Evolutionary conservation across 352 stramenopile genomes (phyloP).

Genomic region (Phytopythium vexans): DNA sequence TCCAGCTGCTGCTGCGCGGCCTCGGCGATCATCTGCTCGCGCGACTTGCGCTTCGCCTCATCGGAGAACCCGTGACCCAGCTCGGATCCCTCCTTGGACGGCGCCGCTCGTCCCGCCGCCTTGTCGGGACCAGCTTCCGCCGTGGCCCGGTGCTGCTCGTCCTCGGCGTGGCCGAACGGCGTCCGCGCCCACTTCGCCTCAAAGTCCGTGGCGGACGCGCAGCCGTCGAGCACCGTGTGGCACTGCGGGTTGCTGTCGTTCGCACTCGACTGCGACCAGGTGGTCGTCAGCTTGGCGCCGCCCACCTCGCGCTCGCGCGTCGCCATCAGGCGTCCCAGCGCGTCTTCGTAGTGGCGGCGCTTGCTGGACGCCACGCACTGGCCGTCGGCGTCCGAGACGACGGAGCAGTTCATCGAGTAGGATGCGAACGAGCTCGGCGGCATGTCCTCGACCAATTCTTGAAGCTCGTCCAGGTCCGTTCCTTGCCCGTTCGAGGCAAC

Average conservation of each 20-base stretch:
- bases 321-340: conserved; percentile 63
- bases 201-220: conserved; percentile 46
- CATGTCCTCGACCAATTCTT: conserved; percentile 1
- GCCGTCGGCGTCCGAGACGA: conserved; percentile 55
- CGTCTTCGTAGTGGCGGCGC: conserved; percentile 78
- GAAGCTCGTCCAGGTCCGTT: background rate
- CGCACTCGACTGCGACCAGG: conserved; percentile 43
- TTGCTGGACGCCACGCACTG: conserved; percentile 33
- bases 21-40: conserved; percentile 52
- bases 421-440: conserved; percentile 27
- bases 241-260: conserved; percentile 54
- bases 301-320: conserved; percentile 64
- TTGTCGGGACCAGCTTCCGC: conserved; percentile 36
- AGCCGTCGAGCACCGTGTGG: conserved; percentile 31
- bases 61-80: conserved; percentile 22
- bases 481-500: background rate
- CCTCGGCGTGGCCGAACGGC: conserved; percentile 51
- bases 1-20: conserved; percentile 61
- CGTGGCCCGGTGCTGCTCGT: conserved; percentile 22
- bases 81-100: conserved; percentile 13
- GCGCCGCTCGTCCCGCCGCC: conserved; percentile 13
- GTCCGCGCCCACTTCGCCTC: conserved; percentile 62
- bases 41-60: conserved; percentile 27
- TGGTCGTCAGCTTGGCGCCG: conserved; percentile 39
- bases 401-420: conserved; percentile 67